Evolutionary conservation across 176 grass and related monocot species (phyloP).

Genomic region (Bolboschoenus planiculmis): DNA sequence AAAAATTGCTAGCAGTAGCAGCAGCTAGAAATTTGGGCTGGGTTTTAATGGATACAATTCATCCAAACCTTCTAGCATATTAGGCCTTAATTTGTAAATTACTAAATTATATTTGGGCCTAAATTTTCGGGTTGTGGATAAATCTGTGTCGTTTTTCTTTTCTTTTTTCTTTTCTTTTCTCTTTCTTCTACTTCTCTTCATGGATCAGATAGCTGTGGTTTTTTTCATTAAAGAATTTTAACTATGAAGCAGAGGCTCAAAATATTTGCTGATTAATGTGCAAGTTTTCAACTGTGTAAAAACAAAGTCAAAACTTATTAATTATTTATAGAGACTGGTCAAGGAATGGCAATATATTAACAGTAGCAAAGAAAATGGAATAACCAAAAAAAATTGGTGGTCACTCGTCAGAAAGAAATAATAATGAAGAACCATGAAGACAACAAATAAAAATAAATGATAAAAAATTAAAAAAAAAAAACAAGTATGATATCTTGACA

Average conservation of each 20-base stretch:
- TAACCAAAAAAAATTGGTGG: not conserved
- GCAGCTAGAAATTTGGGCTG: not conserved
- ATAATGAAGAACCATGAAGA: not conserved
- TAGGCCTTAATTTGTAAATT: no score
- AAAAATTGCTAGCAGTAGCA: not conserved
- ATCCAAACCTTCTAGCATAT: not conserved
- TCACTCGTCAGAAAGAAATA: not conserved
- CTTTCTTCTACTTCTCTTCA: no score
- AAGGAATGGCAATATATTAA: not conserved
- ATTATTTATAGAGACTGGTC: not conserved
- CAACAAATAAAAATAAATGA: not conserved
- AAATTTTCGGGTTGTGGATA: no score
- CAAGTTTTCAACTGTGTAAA: not conserved
- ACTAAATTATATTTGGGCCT: no score
- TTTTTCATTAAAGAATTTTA: no score
- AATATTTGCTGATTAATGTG: not conserved
- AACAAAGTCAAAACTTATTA: not conserved
- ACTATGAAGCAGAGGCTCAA: not conserved
- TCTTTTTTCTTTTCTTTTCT: not conserved
- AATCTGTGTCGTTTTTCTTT: not conserved
- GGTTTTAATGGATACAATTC: not conserved
- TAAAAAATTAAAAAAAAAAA: not conserved
- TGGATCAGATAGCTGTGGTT: no score
- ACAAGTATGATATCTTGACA: not conserved
- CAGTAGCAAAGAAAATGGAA: not conserved